Percentiles rank a stretch among this genome's conserved stretches.
These are phyloP conservation scores for Escallonia rubra DNA, from an alignment of 129 eudicot genomes.

Conservation along the genomic window DNA sequence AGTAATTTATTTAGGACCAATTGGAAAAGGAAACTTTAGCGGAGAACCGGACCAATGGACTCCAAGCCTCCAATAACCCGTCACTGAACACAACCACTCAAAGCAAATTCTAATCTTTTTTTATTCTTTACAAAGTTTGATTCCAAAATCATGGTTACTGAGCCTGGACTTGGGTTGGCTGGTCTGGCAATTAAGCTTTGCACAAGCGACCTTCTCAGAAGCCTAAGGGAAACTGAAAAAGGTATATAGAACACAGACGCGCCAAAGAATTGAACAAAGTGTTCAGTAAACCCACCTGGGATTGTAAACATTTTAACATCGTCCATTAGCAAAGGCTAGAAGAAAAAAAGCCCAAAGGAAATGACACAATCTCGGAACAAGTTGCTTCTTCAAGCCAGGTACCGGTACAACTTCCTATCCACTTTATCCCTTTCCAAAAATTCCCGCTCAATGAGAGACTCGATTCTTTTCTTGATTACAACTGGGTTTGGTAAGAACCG, in stretches of 20 bases:
- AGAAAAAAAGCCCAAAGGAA: too few species aligned
- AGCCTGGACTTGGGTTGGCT: too few species aligned
- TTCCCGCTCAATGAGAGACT: constrained; percentile 53
- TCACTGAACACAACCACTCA: too few species aligned
- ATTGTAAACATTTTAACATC: not conserved
- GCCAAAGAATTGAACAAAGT: too few species aligned
- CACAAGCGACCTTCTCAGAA: not conserved
- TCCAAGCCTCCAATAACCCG: too few species aligned
- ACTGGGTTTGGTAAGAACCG: constrained; percentile 50
- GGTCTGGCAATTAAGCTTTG: too few species aligned
- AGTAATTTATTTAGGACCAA: too few species aligned
- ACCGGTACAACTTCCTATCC: constrained; percentile 53
- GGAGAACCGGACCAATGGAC: too few species aligned
- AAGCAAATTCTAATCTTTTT: too few species aligned
- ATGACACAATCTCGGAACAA: not conserved
- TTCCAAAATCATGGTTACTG: too few species aligned
- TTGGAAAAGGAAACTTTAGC: too few species aligned
- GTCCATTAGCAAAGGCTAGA: not conserved
- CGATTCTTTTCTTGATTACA: constrained; percentile 48
- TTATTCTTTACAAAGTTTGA: too few species aligned
- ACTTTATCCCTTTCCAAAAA: constrained; percentile 50
- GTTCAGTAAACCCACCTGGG: not conserved
- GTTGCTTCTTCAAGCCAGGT: constrained; percentile 31
- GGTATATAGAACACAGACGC: not conserved
- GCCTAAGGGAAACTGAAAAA: not conserved